phyloP scores from a whole-genome alignment of 805 yeast species.

The Maudiozyma bulderi region DNA sequence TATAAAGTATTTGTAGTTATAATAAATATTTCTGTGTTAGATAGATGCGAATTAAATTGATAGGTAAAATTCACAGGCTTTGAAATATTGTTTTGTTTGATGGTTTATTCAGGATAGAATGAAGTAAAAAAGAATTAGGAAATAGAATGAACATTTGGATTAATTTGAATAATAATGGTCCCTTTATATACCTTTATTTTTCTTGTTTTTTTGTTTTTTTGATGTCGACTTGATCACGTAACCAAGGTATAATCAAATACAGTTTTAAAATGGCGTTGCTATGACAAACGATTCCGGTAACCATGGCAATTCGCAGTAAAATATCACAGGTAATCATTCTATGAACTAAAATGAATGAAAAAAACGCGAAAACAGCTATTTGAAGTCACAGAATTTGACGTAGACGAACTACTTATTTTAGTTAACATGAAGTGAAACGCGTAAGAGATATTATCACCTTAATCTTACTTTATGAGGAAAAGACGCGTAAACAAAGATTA shows the following conservation, averaged over 20 bases:
- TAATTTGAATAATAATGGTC: neutral
- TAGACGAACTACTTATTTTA: too few relatives aligned
- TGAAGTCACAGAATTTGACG: too few relatives aligned
- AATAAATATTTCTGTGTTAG: neutral
- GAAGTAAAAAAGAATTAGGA: too few relatives aligned
- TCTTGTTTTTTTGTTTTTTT: too few relatives aligned
- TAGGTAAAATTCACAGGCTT: neutral
- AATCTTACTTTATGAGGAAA: neutral
- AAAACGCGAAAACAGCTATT: neutral
- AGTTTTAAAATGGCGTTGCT: neutral
- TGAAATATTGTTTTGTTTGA: neutral
- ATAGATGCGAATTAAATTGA: too few relatives aligned
- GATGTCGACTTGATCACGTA: too few relatives aligned
- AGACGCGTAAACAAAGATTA: neutral
- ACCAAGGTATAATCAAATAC: too few relatives aligned
- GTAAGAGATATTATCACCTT: neutral
- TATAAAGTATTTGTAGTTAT: neutral
- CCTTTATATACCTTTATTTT: neutral
- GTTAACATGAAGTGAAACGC: neutral
- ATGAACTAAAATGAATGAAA: neutral
- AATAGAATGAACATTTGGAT: neutral
- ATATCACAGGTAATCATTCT: too few relatives aligned
- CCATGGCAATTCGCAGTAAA: neutral
- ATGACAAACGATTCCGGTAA: neutral
- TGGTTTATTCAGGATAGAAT: neutral